Evolutionary conservation across 202 grass and related monocot species (phyloP).

Genomic region (Setaria viridis): DNA sequence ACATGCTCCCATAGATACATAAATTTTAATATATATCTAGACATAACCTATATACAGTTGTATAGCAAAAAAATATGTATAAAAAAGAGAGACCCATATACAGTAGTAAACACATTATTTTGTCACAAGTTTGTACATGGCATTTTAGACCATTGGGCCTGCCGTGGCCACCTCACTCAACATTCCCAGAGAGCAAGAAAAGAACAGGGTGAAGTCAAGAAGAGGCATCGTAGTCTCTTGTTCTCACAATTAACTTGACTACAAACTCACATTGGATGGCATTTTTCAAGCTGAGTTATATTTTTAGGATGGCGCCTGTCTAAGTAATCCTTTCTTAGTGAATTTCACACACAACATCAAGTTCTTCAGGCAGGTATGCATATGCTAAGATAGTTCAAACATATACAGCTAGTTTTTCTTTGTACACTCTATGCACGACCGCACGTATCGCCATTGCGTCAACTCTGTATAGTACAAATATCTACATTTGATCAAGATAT

Average conservation of each 20-base stretch:
- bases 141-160: too few relatives aligned
- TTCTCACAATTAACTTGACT: background rate
- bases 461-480: background rate
- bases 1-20: too few relatives aligned
- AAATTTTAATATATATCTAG: too few relatives aligned
- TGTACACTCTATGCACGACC: slow-evolving; percentile 24
- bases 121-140: too few relatives aligned
- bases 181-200: background rate
- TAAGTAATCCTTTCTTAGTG: background rate
- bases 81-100: too few relatives aligned
- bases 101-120: too few relatives aligned
- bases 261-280: background rate
- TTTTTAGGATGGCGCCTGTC: background rate
- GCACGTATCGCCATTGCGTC: background rate
- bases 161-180: background rate
- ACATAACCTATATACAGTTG: too few relatives aligned
- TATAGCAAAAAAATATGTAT: too few relatives aligned
- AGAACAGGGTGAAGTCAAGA: background rate
- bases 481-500: slow-evolving; percentile 27
- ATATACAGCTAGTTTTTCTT: background rate
- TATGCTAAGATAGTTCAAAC: background rate
- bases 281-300: background rate
- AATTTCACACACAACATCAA: background rate
- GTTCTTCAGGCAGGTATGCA: background rate
- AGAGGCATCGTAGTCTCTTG: background rate